Conservation (phyloP, 768 basidiomycete species). For the Amylocystis lapponica region DNA sequence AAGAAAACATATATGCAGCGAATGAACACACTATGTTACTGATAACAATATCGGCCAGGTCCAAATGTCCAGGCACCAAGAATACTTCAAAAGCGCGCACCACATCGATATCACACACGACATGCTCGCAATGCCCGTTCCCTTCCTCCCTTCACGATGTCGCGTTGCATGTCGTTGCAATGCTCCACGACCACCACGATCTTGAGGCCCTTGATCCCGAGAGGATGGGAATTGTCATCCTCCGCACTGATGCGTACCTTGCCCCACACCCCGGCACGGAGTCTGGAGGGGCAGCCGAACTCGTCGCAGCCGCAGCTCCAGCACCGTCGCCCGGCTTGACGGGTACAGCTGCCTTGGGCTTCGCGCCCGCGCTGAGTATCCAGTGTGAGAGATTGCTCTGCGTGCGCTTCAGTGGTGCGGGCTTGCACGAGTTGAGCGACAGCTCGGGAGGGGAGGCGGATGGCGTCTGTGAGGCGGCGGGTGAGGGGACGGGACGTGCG, state of each 20-base stretch:
- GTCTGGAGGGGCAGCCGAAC: background rate
- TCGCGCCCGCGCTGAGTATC: constrained; percentile 3
- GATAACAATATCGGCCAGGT: too few species aligned
- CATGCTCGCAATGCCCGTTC: too few species aligned
- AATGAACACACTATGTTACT: too few species aligned
- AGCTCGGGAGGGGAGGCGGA: background rate
- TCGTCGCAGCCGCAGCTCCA: too few species aligned
- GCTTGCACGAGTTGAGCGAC: background rate
- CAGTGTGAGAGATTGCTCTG: constrained; percentile 10
- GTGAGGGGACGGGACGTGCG: background rate
- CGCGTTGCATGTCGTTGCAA: background rate
- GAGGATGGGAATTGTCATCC: constrained; percentile 13
- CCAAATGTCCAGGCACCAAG: too few species aligned
- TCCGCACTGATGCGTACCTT: constrained; percentile 7
- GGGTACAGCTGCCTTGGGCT: background rate
- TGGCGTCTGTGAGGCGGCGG: background rate
- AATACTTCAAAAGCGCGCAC: too few species aligned
- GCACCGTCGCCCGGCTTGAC: background rate
- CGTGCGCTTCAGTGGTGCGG: constrained; percentile 6
- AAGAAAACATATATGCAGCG: too few species aligned
- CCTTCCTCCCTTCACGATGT: background rate
- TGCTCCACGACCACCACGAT: constrained; percentile 13
- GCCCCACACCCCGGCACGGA: constrained; percentile 10
- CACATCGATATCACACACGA: too few species aligned
- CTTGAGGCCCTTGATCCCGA: constrained; percentile 13